Base-by-base conservation (phyloP, 768 basidiomycete genomes). In the Trametes cingulata region DNA sequence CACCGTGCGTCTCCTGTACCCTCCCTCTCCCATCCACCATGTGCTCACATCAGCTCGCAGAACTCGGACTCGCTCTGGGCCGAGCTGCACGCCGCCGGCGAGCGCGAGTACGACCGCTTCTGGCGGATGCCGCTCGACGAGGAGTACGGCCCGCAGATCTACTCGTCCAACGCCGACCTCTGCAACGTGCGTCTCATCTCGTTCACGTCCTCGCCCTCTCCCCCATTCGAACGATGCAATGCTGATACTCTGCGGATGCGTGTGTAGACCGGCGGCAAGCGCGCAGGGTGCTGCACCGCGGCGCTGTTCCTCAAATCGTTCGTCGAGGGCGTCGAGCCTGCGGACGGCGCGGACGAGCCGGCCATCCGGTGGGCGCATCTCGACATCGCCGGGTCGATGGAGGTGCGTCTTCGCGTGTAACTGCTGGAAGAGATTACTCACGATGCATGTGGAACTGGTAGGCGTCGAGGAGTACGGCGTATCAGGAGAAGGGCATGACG, bases 81-180 rank as follows among this genome's bases (percentile, higher is more conserved):
- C 37, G 77, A 82, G 54, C 81, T 95, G 12, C 77, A 84, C 61
- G 76, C 70, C 2, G 91, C 93, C 2, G 91, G 90, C 12, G 83
- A 86, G 74, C 73, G 74, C 14, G 90, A 92, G 67, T 82, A 88
- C 68, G 91, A 93, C 73, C 85, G 86, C 54, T 87, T 95, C 80
- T 95, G 93, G 93, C 84, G 93, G 25, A 85, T 95, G 86, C 93
- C 93, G 10, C 82, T 95, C 53, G 87, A 91, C 66, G 90, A 92
- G 43, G 90, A 87, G 57, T 95, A 80, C 64, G 85, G 83, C 0
- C 82, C 85, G 12, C 91, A 91, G 70, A 94, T 95, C 66, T 73
- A 85, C 70, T 79, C 79, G 7, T 87, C 85, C 25, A 92, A 91
- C 66, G 91, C 91, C 24, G 92, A 94, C 71, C 77, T 94, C 35